Percentiles rank a stretch among this genome's conserved stretches.
Evolutionary conservation across 2,329 filamentous ascomycete species (phyloP).

Genomic region (Parasarocladium wereldwijsianum): DNA sequence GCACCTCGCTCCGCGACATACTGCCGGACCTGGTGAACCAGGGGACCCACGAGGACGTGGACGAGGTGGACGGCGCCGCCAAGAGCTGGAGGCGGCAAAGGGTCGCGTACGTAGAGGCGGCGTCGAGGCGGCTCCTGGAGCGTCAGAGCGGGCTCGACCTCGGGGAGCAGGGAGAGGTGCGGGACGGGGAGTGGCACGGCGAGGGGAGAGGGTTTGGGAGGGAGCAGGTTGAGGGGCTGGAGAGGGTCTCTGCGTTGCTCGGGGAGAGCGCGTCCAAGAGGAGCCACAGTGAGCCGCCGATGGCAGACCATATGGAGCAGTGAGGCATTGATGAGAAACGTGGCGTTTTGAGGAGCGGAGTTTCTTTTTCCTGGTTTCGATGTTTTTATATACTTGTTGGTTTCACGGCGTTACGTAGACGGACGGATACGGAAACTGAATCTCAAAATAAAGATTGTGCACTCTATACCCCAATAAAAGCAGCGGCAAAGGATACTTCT

Average conservation of each 20-base stretch:
- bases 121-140: slow-evolving; percentile 66
- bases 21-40: slow-evolving; percentile 40
- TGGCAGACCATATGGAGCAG: background rate
- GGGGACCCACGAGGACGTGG: slow-evolving; percentile 13
- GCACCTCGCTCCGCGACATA: slow-evolving; percentile 44
- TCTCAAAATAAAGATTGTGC: too few species aligned
- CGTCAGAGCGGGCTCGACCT: slow-evolving; percentile 51
- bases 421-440: too few species aligned
- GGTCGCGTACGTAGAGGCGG: slow-evolving; percentile 68
- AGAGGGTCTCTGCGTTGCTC: slow-evolving; percentile 32
- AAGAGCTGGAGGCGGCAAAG: slow-evolving; percentile 55
- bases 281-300: slow-evolving; percentile 2
- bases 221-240: slow-evolving; percentile 42
- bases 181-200: slow-evolving; percentile 50
- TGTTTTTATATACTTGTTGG: too few species aligned
- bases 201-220: slow-evolving; percentile 31
- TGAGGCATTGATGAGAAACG: too few species aligned
- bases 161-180: slow-evolving; percentile 43
- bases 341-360: too few species aligned
- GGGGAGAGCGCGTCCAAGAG: slow-evolving; percentile 17
- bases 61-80: slow-evolving; percentile 19
- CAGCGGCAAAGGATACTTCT: slow-evolving; percentile 2
- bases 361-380: too few species aligned
- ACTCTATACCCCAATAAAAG: too few species aligned
- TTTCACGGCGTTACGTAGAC: too few species aligned